Evolutionary conservation across 2,329 filamentous ascomycete genomes (phyloP).

Genomic region (Teratosphaeriaceae sp.): DNA sequence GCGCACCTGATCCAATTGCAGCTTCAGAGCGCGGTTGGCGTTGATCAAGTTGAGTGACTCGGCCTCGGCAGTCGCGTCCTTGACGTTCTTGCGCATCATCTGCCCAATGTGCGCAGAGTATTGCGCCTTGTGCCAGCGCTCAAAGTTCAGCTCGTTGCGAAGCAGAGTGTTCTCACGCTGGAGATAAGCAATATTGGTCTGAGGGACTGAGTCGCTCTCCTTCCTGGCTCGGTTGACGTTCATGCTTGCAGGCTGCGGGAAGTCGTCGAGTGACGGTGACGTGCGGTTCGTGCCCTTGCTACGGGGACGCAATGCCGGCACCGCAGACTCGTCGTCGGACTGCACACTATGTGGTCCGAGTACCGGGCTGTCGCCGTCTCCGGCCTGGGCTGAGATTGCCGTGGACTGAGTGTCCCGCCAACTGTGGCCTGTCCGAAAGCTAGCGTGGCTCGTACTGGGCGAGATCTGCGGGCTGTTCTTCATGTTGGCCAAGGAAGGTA

Average conservation of each 20-base stretch:
- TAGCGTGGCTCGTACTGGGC: slow-evolving; percentile 24
- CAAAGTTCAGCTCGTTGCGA: slow-evolving; percentile 75
- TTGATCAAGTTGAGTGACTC: slow-evolving; percentile 77
- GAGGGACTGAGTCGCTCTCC: slow-evolving; percentile 15
- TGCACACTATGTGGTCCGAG: slow-evolving; percentile 40
- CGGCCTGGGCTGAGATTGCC: slow-evolving; percentile 32
- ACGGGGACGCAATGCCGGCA: slow-evolving; percentile 13
- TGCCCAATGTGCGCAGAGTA: slow-evolving; percentile 77
- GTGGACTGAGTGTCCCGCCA: slow-evolving; percentile 52
- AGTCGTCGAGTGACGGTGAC: slow-evolving; percentile 22
- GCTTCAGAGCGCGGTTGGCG: slow-evolving; percentile 65
- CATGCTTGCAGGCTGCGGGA: slow-evolving; percentile 15
- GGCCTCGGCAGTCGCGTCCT: slow-evolving; percentile 70
- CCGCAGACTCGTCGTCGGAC: slow-evolving; percentile 11
- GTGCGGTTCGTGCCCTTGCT: slow-evolving; percentile 12
- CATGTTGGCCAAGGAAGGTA: slow-evolving; percentile 33
- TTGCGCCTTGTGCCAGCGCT: slow-evolving; percentile 76
- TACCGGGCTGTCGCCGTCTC: slow-evolving; percentile 54
- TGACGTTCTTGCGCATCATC: slow-evolving; percentile 65
- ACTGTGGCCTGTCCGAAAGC: slow-evolving; percentile 32
- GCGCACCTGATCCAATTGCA: slow-evolving; percentile 49
- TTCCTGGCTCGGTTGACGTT: slow-evolving; percentile 3
- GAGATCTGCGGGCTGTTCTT: slow-evolving; percentile 23
- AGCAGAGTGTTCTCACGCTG: slow-evolving; percentile 69
- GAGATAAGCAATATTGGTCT: slow-evolving; percentile 47